Percentiles rank a stretch among this genome's conserved stretches.
Evolutionary conservation across 805 yeast genomes (phyloP).

Genomic region (Teunomyces aglyptinius): DNA sequence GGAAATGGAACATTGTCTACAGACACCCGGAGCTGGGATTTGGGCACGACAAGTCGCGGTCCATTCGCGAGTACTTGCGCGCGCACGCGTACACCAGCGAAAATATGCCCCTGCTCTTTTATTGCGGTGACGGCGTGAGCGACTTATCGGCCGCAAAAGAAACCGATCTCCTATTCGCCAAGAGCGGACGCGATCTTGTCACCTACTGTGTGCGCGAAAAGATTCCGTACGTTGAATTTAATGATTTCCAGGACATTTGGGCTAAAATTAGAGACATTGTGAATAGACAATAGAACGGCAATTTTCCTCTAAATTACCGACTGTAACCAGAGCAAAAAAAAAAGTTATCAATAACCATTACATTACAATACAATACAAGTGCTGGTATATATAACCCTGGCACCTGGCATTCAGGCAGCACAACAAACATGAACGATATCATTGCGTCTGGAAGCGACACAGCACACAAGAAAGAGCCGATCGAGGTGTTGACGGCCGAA

Average conservation of each 20-base stretch:
- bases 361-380: no score
- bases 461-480: background rate
- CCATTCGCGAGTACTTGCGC: constrained; percentile 55
- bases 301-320: background rate
- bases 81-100: constrained; percentile 24
- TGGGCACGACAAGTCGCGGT: constrained; percentile 92
- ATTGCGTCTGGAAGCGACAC: background rate
- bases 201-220: constrained; percentile 76
- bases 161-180: constrained; percentile 90
- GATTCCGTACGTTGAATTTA: constrained; percentile 84
- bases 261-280: constrained; percentile 55
- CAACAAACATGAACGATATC: background rate
- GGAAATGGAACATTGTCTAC: constrained; percentile 80
- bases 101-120: constrained; percentile 64
- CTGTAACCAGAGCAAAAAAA: background rate
- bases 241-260: constrained; percentile 71
- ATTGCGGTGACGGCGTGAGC: constrained; percentile 97
- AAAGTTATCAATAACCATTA: background rate
- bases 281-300: background rate
- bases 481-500: background rate
- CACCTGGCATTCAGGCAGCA: background rate
- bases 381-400: background rate
- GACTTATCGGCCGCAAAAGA: constrained; percentile 95
- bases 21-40: constrained; percentile 76
- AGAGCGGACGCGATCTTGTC: constrained; percentile 85